Evolutionary conservation across 176 grass and related monocot species (phyloP), one percentile per base, ranked within the genome.

Genomic region (Guadua angustifolia): DNA sequence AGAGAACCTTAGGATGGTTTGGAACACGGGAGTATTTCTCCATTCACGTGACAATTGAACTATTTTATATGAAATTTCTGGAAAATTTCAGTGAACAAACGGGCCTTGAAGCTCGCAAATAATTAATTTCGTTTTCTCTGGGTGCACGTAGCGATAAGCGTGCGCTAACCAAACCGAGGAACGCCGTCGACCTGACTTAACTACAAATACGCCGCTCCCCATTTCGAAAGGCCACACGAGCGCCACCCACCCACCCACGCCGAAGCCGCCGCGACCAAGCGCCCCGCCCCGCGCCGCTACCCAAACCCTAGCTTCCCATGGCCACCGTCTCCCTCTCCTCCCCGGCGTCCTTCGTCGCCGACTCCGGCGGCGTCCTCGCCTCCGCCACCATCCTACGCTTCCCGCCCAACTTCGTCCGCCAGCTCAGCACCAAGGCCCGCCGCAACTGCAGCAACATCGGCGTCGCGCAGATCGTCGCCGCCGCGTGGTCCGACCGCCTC

Each of bases 401-500:
- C 69, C 96, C 93, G 25, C 96, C 96, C 4, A 99, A 99, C 74
- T 99, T 99, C 65, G 96, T 95, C 69, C 91, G 96, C 77, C 96
- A 99, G 88, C 93, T 99, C 43, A 99, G 93, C 93, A 99, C 89
- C 47, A 99, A 99, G 86, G 93, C 96, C 13, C 92, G 95, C 45
- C 95, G 95, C 85, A 98, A 98, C 91, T 98, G 95, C 80, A 95
- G 95, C 93, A 98, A 98, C 87, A 98, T 98, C 64, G 95, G 95
- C 82, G 95, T 98, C 42, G 95, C 95, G 46, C 93, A 95, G 91
- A 95, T 98, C 80, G 95, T 98, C 15, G 95, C 95, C 64, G 95
- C 95, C 40, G 90, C 95, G 22, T 98, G 95, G 95, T 98, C 95
- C 0, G 89, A 98, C 73, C 29, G 74, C 82, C 68, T 85, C 3